Conservation (phyloP, 2,329 filamentous ascomycete species). For the Tolypocladium endophyticum region DNA sequence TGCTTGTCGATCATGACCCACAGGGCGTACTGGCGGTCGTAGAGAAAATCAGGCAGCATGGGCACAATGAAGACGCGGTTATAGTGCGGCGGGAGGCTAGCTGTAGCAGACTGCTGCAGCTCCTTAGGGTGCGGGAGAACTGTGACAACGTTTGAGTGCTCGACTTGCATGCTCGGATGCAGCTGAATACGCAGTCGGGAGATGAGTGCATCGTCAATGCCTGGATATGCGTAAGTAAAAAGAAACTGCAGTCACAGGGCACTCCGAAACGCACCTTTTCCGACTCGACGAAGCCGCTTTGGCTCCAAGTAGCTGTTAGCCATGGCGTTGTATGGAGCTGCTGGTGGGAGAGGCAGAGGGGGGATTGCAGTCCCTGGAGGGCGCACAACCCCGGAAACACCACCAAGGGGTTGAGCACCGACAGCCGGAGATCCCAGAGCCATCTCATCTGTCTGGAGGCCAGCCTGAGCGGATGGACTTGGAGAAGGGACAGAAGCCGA, state of each 20-base stretch:
- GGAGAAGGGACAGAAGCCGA: conserved; percentile 30
- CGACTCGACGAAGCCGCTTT: conserved; percentile 25
- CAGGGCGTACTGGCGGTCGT: conserved; percentile 62
- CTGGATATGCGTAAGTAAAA: conserved; percentile 22
- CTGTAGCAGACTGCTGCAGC: conserved; percentile 60
- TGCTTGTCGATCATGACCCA: conserved; percentile 63
- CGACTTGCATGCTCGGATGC: conserved; percentile 54
- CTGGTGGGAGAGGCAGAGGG: not conserved
- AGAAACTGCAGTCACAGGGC: not conserved
- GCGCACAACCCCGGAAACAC: not conserved
- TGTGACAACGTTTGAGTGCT: conserved; percentile 51
- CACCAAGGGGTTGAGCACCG: conserved; percentile 8
- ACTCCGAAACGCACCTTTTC: conserved; percentile 26
- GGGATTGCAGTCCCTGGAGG: not conserved
- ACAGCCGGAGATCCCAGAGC: conserved; percentile 14
- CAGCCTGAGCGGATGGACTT: conserved; percentile 28
- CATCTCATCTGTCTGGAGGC: conserved; percentile 25
- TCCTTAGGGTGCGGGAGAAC: conserved; percentile 56
- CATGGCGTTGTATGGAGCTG: conserved; percentile 14
- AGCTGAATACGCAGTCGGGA: conserved; percentile 55
- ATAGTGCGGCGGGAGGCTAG: conserved; percentile 58
- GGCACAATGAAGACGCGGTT: conserved; percentile 63
- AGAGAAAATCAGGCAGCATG: conserved; percentile 50
- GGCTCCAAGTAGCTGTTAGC: conserved; percentile 22
- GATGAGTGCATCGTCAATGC: conserved; percentile 52